Conservation (phyloP, 2,329 filamentous ascomycete species). For the Paraphoma sp. region DNA sequence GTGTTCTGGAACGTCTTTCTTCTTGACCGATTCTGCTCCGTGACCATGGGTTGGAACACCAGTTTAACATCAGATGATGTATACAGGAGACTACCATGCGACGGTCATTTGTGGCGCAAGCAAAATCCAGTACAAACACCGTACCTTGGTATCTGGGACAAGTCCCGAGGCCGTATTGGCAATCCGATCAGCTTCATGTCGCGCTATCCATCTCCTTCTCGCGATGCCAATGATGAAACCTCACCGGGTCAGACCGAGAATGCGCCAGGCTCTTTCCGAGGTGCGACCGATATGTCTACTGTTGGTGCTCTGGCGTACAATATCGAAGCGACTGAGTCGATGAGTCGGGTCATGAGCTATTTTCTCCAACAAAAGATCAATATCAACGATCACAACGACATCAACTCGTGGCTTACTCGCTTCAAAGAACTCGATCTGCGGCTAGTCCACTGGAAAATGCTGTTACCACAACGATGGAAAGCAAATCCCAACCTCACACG, state of each 20-base stretch:
- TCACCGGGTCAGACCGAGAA: not conserved
- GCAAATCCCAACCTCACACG: slow-evolving; percentile 25
- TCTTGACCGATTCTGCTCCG: slow-evolving; percentile 23
- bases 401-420: slow-evolving; percentile 25
- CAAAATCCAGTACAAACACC: slow-evolving; percentile 19
- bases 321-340: slow-evolving; percentile 27
- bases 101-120: slow-evolving; percentile 28
- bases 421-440: slow-evolving; percentile 29
- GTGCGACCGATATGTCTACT: slow-evolving; percentile 21
- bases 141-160: slow-evolving; percentile 31
- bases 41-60: slow-evolving; percentile 26
- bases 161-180: slow-evolving; percentile 22
- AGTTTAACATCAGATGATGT: slow-evolving; percentile 28
- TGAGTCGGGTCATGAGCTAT: slow-evolving; percentile 25
- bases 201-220: slow-evolving; percentile 6
- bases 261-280: not conserved
- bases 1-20: slow-evolving; percentile 29
- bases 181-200: slow-evolving; percentile 20
- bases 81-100: slow-evolving; percentile 21
- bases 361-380: slow-evolving; percentile 28
- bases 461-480: slow-evolving; percentile 30
- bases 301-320: slow-evolving; percentile 27
- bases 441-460: slow-evolving; percentile 28
- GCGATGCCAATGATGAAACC: not conserved
- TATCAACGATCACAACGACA: slow-evolving; percentile 16